Percentiles rank a stretch among this genome's conserved stretches.
phyloP scores from a whole-genome alignment of 2,329 filamentous ascomycete species.

The Chlorencoelia australis region DNA sequence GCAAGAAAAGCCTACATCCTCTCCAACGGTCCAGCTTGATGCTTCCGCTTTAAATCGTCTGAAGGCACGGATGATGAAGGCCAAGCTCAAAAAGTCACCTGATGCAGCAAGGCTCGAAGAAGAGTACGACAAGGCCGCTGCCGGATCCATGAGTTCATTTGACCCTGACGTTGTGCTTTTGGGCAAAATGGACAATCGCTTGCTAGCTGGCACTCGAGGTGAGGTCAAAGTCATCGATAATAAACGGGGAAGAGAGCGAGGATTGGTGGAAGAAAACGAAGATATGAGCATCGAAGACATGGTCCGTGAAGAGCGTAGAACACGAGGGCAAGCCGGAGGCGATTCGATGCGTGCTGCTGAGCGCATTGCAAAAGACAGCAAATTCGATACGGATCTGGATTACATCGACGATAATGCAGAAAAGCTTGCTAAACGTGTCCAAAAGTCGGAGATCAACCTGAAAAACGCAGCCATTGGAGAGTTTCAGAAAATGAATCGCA shows the following conservation, averaged over 20 bases:
- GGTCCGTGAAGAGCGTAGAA: slow-evolving; percentile 87
- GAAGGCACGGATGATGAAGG: slow-evolving; percentile 92
- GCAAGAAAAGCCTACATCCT: slow-evolving; percentile 40
- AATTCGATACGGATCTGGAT: slow-evolving; percentile 85
- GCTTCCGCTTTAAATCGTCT: slow-evolving; percentile 78
- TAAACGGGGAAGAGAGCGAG: slow-evolving; percentile 74
- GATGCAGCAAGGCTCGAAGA: slow-evolving; percentile 69
- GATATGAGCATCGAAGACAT: slow-evolving; percentile 97
- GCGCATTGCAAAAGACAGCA: slow-evolving; percentile 84
- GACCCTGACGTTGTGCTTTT: slow-evolving; percentile 67
- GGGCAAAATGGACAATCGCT: slow-evolving; percentile 78
- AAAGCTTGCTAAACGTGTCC: slow-evolving; percentile 76
- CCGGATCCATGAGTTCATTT: slow-evolving; percentile 42
- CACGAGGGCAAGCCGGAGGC: slow-evolving; percentile 64
- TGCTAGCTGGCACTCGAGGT: slow-evolving; percentile 62
- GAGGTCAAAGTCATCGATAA: slow-evolving; percentile 74
- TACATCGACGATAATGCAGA: slow-evolving; percentile 96
- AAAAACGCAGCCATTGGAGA: slow-evolving; percentile 81
- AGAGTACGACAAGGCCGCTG: slow-evolving; percentile 70
- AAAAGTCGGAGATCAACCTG: slow-evolving; percentile 79
- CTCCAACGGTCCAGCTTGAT: slow-evolving; percentile 48
- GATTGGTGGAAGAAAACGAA: slow-evolving; percentile 79
- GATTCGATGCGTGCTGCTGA: slow-evolving; percentile 79
- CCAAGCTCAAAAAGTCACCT: slow-evolving; percentile 70
- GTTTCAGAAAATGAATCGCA: slow-evolving; percentile 79